Conservation (phyloP, 2,329 filamentous ascomycete species). For the Sporothrix brasiliensis region DNA sequence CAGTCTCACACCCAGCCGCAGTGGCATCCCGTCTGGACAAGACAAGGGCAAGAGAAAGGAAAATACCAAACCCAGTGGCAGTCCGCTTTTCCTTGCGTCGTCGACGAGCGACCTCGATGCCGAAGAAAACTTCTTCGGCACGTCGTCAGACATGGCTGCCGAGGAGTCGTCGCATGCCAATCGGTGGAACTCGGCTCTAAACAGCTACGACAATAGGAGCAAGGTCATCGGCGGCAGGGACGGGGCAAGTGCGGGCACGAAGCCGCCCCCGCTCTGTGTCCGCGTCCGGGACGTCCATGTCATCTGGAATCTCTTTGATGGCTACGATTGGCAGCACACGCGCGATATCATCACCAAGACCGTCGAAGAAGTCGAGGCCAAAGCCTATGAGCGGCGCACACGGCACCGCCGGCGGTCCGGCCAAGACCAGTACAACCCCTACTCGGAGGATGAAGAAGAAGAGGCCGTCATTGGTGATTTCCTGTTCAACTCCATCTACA, state of each 20-base stretch:
- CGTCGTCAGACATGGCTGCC: slow-evolving; percentile 60
- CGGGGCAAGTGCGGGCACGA: slow-evolving; percentile 46
- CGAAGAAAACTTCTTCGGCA: slow-evolving; percentile 70
- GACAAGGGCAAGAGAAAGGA: neutral
- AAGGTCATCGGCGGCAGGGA: slow-evolving; percentile 38
- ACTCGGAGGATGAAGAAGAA: slow-evolving; percentile 70
- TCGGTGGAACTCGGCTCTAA: slow-evolving; percentile 77
- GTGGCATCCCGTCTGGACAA: neutral
- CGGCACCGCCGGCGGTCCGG: slow-evolving; percentile 59
- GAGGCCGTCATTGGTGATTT: slow-evolving; percentile 91
- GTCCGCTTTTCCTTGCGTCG: slow-evolving; percentile 36
- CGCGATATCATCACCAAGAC: slow-evolving; percentile 83
- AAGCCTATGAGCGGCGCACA: slow-evolving; percentile 73
- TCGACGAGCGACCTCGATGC: slow-evolving; percentile 39
- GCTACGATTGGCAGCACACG: slow-evolving; percentile 93
- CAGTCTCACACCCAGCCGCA: neutral
- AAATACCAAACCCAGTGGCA: neutral
- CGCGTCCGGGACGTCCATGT: slow-evolving; percentile 84
- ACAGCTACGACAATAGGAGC: slow-evolving; percentile 65
- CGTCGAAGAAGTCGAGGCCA: slow-evolving; percentile 82
- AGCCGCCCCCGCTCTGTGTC: slow-evolving; percentile 67
- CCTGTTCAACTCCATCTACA: slow-evolving; percentile 98
- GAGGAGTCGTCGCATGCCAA: slow-evolving; percentile 47
- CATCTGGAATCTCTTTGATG: slow-evolving; percentile 98
- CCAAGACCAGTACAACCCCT: slow-evolving; percentile 47